These are phyloP conservation scores for Solanum raphanifolium DNA, from an alignment of 257 asterid genomes.

Conservation along the genomic window DNA sequence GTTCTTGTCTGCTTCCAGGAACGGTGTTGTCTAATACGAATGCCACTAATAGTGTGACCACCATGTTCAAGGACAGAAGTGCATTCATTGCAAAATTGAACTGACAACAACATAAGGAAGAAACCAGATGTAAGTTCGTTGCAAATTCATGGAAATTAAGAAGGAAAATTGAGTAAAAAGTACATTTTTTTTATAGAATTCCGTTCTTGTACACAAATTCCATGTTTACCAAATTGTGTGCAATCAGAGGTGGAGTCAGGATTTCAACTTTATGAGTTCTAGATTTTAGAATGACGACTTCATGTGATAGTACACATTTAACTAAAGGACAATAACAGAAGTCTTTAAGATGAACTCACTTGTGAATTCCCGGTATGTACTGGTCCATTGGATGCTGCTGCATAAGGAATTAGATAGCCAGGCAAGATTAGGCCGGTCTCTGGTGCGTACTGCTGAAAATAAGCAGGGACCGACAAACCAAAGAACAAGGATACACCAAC, in stretches of 20 bases:
- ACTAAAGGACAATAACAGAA: not conserved
- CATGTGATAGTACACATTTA: not conserved
- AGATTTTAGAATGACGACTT: not conserved
- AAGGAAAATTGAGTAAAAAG: not conserved
- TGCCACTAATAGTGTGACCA: constrained; percentile 64
- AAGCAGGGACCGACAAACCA: constrained; percentile 88
- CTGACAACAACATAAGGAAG: constrained; percentile 27
- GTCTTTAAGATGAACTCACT: constrained; percentile 29
- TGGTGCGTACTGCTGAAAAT: constrained; percentile 80
- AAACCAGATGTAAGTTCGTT: not conserved
- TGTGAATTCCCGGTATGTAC: constrained; percentile 49
- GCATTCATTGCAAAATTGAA: constrained; percentile 72
- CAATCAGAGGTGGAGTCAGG: not conserved
- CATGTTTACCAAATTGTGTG: not conserved
- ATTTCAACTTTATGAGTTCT: not conserved
- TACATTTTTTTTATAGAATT: not conserved
- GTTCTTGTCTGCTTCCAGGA: constrained; percentile 80
- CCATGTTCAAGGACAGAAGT: constrained; percentile 78
- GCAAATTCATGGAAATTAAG: not conserved
- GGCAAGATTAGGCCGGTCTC: constrained; percentile 69
- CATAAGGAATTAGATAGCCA: constrained; percentile 71
- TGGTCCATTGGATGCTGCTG: constrained; percentile 96
- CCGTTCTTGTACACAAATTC: not conserved
- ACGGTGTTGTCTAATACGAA: constrained; percentile 76
- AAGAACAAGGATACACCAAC: constrained; percentile 86